Conservation (phyloP, 1,284 basidiomycete genomes). For the Ceratobasidium theobromae region DNA sequence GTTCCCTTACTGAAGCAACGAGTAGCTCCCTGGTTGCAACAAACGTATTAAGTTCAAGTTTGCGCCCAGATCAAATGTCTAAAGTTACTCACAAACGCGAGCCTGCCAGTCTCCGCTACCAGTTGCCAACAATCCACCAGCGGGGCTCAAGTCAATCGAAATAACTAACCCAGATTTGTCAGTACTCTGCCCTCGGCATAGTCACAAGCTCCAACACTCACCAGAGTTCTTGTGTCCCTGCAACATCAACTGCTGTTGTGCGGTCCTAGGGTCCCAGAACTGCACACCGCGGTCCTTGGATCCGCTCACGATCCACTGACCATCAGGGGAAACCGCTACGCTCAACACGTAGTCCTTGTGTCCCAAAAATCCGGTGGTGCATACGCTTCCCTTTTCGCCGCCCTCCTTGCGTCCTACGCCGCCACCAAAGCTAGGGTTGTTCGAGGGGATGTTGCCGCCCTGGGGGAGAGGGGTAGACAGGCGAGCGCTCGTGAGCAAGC, state of each 20-base stretch:
- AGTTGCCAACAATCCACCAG: constrained; percentile 75
- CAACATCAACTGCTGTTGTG: constrained; percentile 77
- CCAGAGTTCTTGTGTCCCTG: constrained; percentile 89
- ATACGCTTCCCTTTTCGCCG: constrained; percentile 53
- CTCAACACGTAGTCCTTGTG: constrained; percentile 87
- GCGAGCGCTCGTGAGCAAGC: constrained; percentile 42
- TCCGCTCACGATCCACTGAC: constrained; percentile 85
- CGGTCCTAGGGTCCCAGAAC: constrained; percentile 81
- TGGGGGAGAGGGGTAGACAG: constrained; percentile 38
- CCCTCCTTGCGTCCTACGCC: constrained; percentile 47
- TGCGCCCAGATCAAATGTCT: not conserved
- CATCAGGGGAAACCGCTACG: constrained; percentile 81
- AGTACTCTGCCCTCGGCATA: constrained; percentile 19
- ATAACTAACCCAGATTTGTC: constrained; percentile 60
- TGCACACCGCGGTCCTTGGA: constrained; percentile 89
- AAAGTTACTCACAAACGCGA: constrained; percentile 66
- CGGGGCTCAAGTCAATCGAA: constrained; percentile 77
- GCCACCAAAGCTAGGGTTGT: constrained; percentile 6
- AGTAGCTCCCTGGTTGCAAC: constrained; percentile 34
- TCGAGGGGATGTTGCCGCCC: constrained; percentile 32
- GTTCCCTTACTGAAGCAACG: constrained; percentile 10
- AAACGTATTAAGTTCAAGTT: not conserved
- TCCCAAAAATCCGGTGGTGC: constrained; percentile 77
- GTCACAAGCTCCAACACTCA: constrained; percentile 41
- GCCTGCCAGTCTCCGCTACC: constrained; percentile 87